phyloP scores from a whole-genome alignment of 768 basidiomycete species.

The Lepiota subincarnata region DNA sequence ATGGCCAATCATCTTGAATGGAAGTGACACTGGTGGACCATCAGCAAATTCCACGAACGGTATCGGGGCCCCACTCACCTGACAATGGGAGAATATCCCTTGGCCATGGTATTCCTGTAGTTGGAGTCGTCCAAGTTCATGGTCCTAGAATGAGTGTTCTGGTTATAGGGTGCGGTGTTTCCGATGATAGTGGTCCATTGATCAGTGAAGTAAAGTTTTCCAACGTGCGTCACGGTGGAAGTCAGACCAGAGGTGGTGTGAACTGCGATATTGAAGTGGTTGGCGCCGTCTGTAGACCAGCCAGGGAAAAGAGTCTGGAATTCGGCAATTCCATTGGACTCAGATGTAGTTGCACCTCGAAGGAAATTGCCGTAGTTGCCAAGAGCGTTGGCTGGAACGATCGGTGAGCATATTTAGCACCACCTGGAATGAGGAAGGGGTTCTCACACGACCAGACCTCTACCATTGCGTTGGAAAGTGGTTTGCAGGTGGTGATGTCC shows the following conservation, averaged over 20 bases:
- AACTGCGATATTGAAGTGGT: constrained; percentile 34
- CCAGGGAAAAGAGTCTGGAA: constrained; percentile 35
- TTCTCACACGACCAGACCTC: constrained; percentile 31
- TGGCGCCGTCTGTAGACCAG: constrained; percentile 25
- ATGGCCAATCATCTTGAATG: constrained; percentile 12
- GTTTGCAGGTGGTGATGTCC: constrained; percentile 36
- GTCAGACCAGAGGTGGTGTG: constrained; percentile 24
- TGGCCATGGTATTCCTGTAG: constrained; percentile 20
- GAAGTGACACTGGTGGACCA: background rate
- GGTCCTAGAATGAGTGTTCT: constrained; percentile 25
- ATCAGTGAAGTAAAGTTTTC: constrained; percentile 38
- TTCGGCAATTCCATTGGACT: constrained; percentile 33
- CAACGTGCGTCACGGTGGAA: constrained; percentile 27
- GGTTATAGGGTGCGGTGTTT: constrained; percentile 24
- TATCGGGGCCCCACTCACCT: constrained; percentile 17
- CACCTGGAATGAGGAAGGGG: background rate
- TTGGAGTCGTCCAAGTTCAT: constrained; percentile 27
- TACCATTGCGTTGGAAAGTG: constrained; percentile 33
- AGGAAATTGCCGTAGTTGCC: constrained; percentile 32
- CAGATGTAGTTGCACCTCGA: constrained; percentile 31
- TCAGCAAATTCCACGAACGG: background rate
- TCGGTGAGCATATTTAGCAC: background rate
- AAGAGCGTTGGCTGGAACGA: constrained; percentile 27
- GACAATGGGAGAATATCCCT: constrained; percentile 25
- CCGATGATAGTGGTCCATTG: constrained; percentile 28